A percentile compares a stretch with the other conserved stretches of the same genome.
Conservation (phyloP, 331 rosid genomes). For the Pyracantha coccinea region DNA sequence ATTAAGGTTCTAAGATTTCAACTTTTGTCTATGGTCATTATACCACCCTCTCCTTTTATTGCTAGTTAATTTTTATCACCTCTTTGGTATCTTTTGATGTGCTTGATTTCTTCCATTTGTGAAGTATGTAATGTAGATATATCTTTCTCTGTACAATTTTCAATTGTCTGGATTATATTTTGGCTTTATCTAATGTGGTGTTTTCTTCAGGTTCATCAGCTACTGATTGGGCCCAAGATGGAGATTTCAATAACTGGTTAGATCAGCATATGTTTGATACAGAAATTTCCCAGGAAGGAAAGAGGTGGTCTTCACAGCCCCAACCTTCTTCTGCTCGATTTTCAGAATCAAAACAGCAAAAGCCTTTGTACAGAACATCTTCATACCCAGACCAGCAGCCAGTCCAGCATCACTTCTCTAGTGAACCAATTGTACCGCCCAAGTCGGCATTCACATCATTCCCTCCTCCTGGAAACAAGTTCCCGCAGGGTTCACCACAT, state of each 20-base stretch:
- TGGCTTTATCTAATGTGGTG: background rate
- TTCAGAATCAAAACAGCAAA: slow-evolving; percentile 29
- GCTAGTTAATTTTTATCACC: background rate
- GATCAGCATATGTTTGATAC: slow-evolving; percentile 42
- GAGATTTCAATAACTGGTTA: slow-evolving; percentile 38
- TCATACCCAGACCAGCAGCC: slow-evolving; percentile 49
- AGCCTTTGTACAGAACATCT: slow-evolving; percentile 41
- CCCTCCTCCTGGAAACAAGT: slow-evolving; percentile 63
- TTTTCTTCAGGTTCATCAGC: slow-evolving; percentile 42
- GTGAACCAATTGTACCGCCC: slow-evolving; percentile 46
- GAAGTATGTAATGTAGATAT: background rate
- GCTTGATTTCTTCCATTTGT: background rate
- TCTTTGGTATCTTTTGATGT: background rate
- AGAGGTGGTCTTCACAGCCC: slow-evolving; percentile 63
- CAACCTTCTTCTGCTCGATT: slow-evolving; percentile 24
- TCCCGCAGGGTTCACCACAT: slow-evolving; percentile 41
- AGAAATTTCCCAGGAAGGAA: slow-evolving; percentile 40
- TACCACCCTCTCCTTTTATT: background rate
- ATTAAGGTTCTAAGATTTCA: background rate
- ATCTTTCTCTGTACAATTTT: background rate
- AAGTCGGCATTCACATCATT: slow-evolving; percentile 53
- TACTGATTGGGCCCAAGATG: slow-evolving; percentile 38
- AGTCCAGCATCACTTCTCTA: slow-evolving; percentile 41
- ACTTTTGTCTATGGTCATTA: background rate
- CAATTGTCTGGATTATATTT: background rate